These are phyloP conservation scores for Knoxdaviesia capensis DNA, from an alignment of 2,329 filamentous ascomycete genomes.

Conservation along the genomic window DNA sequence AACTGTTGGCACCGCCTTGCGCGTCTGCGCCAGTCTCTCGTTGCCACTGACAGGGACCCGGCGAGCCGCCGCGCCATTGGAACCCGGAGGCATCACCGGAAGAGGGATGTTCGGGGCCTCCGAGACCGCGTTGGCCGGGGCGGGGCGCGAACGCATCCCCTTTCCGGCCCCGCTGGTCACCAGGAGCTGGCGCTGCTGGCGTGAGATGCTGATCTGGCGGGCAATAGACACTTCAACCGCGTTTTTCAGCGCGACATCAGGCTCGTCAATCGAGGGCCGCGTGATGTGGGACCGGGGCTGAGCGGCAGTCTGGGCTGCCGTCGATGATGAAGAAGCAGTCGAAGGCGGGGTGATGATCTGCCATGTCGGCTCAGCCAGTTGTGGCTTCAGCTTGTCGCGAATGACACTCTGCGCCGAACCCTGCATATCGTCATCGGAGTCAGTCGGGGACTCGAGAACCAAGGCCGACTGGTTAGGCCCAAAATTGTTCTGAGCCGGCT, in stretches of 20 bases:
- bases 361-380: conserved; percentile 22
- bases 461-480: conserved; percentile 15
- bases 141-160: no score
- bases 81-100: no score
- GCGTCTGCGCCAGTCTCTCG: no score
- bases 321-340: conserved; percentile 11
- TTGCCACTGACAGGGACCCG: no score
- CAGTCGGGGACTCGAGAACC: conserved; percentile 20
- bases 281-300: conserved; percentile 14
- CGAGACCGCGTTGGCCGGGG: no score
- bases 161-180: conserved; percentile 2
- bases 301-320: conserved; percentile 8
- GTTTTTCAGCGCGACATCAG: conserved; percentile 23
- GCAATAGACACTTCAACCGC: conserved; percentile 48
- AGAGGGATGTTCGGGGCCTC: no score
- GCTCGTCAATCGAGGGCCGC: conserved; percentile 16
- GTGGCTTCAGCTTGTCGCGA: conserved; percentile 15
- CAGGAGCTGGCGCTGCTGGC: conserved; percentile 38
- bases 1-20: no score
- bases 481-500: conserved; percentile 8
- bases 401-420: conserved; percentile 4
- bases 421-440: conserved; percentile 8
- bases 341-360: conserved; percentile 23
- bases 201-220: conserved; percentile 44
- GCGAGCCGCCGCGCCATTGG: no score